Conservation (phyloP, 2,329 filamentous ascomycete species). For the Monilinia fructicola region DNA sequence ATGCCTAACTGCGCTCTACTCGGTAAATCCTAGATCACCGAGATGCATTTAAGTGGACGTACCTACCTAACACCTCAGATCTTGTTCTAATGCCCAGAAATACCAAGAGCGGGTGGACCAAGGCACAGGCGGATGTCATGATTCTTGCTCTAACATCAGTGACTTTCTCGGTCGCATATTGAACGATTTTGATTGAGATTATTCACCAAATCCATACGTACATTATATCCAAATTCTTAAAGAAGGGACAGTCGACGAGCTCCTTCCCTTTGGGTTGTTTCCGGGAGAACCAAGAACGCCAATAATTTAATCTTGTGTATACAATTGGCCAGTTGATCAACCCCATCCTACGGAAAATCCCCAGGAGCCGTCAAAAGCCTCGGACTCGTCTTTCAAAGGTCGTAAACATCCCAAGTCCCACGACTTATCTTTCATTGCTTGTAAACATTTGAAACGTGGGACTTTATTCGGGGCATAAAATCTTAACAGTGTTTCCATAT, state of each 20-base stretch:
- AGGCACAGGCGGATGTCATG: not conserved
- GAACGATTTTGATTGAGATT: not conserved
- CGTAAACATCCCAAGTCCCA: constrained; percentile 56
- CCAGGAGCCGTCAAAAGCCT: constrained; percentile 40
- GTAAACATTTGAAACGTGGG: constrained; percentile 55
- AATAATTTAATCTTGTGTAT: constrained; percentile 2
- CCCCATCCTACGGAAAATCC: constrained; percentile 40
- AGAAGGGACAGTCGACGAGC: not conserved
- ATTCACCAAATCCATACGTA: not conserved
- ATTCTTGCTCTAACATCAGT: not conserved
- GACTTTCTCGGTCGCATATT: not conserved
- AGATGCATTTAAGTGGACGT: not conserved
- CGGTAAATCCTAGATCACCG: not conserved
- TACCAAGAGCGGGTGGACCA: no score
- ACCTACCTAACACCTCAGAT: not conserved
- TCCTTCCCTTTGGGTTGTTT: not conserved
- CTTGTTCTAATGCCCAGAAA: no score
- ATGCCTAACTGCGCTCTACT: not conserved
- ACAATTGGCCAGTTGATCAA: constrained; percentile 23
- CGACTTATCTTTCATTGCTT: constrained; percentile 51
- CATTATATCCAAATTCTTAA: not conserved
- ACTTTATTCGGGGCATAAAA: constrained; percentile 64
- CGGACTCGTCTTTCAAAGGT: constrained; percentile 47
- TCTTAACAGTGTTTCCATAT: constrained; percentile 79
- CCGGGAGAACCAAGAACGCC: constrained; percentile 8